Percentiles rank a stretch among this genome's conserved stretches.
phyloP scores from a whole-genome alignment of 75 land plant genomes.

The Chamaecyparis obtusa region DNA sequence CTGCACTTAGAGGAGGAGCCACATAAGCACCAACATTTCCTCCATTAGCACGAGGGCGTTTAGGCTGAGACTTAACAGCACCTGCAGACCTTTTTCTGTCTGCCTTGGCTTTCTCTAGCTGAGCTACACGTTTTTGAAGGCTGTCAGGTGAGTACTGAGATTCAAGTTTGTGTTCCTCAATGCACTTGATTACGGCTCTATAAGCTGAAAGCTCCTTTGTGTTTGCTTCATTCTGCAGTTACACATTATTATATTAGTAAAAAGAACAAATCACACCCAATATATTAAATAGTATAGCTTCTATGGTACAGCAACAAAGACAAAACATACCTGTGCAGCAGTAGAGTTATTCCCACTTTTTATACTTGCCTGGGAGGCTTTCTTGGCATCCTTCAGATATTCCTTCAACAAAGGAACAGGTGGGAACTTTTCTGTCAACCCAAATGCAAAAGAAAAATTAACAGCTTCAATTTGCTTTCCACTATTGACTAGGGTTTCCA shows the following conservation, averaged over 20 bases:
- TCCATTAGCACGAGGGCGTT: conserved; percentile 31
- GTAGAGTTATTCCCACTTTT: conserved; percentile 66
- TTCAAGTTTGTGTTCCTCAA: conserved; percentile 55
- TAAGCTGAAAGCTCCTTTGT: conserved; percentile 46
- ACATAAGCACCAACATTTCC: conserved; percentile 14
- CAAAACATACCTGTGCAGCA: conserved; percentile 25
- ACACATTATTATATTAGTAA: not conserved
- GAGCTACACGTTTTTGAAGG: conserved; percentile 46
- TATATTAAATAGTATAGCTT: not conserved
- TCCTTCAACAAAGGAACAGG: conserved; percentile 71
- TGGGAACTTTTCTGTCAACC: conserved; percentile 57
- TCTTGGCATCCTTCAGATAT: conserved; percentile 70
- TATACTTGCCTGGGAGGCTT: conserved; percentile 31
- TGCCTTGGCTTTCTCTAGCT: conserved; percentile 46
- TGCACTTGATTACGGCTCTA: conserved; percentile 37
- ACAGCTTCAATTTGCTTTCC: conserved; percentile 75
- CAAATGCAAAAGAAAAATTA: conserved; percentile 54
- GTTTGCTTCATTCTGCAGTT: conserved; percentile 31
- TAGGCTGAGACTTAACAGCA: conserved; percentile 23
- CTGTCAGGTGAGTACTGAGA: conserved; percentile 44
- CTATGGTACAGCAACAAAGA: not conserved
- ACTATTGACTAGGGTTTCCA: conserved; percentile 48
- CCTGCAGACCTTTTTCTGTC: conserved; percentile 35
- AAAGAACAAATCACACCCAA: not conserved
- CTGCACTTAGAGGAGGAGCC: conserved; percentile 7